Conservation (phyloP, 768 basidiomycete species). For the Mrakia gelida region DNA sequence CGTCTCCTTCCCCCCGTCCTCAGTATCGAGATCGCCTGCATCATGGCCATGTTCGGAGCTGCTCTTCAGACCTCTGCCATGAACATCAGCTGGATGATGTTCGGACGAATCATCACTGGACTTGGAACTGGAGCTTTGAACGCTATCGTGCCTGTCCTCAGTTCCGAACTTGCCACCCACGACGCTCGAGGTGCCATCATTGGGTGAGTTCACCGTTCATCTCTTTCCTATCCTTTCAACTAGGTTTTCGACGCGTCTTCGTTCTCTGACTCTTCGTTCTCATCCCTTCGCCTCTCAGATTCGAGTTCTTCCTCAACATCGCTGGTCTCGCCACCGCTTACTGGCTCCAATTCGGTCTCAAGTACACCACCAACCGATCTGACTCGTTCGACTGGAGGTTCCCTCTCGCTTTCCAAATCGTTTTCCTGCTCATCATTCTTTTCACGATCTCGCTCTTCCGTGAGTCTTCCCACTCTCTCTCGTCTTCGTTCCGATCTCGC, state of each 20-base stretch:
- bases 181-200: conserved; percentile 36
- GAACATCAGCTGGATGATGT: conserved; percentile 35
- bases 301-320: conserved; percentile 19
- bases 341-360: conserved; percentile 4
- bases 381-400: conserved; percentile 35
- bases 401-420: conserved; percentile 37
- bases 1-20: background rate
- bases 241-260: background rate
- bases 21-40: conserved; percentile 34
- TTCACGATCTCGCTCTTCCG: conserved; percentile 32
- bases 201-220: conserved; percentile 33
- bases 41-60: conserved; percentile 37
- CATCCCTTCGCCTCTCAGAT: background rate
- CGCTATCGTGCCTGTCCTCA: conserved; percentile 39
- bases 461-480: background rate
- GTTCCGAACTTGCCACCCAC: conserved; percentile 37
- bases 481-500: background rate
- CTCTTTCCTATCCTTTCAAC: too few relatives aligned
- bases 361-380: conserved; percentile 9
- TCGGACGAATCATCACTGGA: conserved; percentile 36
- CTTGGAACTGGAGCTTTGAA: conserved; percentile 37
- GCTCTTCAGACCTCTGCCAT: conserved; percentile 35
- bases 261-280: too few relatives aligned
- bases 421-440: conserved; percentile 35
- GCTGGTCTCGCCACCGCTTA: conserved; percentile 18